Evolutionary conservation across 768 basidiomycete genomes (phyloP), one percentile per base, ranked within the genome.

Genomic region (Boletus edulis): DNA sequence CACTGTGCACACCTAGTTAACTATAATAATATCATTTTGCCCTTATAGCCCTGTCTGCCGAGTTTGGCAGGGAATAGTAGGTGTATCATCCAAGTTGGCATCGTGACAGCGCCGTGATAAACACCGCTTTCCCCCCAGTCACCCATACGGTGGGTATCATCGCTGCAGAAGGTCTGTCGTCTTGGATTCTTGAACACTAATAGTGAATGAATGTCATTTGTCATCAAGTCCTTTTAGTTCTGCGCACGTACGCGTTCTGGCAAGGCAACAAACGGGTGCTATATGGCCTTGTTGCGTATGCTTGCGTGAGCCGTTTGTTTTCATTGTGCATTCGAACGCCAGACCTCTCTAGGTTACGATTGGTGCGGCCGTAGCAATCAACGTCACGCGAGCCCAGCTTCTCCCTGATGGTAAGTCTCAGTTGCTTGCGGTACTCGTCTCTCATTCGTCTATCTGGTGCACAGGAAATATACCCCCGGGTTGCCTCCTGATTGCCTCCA

Each of bases 191-290:
- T 46, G 14, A 14, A 35, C n/a, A 0, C 12, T 20, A 18, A 2
- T 12, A 17, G 12, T 6, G 2, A 20, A 35, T 40, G 32, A 45
- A 48, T n/a, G 20, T 20, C 20, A 8, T 39, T 22, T n/a, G n/a
- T n/a, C n/a, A n/a, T n/a, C n/a, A n/a, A n/a, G n/a, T n/a, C n/a
- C n/a, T n/a, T n/a, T n/a, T n/a, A n/a, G n/a, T n/a, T 43, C 18
- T 64, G 20, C 60, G 57, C 51, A 66, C 63, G 10, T 63, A 55
- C 29, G 64, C 64, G 2, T 66, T 59, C 14, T 64, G n/a, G n/a
- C n/a, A n/a, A n/a, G n/a, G n/a, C n/a, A n/a, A n/a, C n/a, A n/a
- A n/a, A n/a, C n/a, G n/a, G n/a, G n/a, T n/a, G n/a, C n/a, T n/a
- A n/a, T n/a, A n/a, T n/a, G n/a, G n/a, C n/a, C n/a, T n/a, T n/a